Evolutionary conservation across 78 protist species (phyloP).

Genomic region (Dictyostelium firmibasis): DNA sequence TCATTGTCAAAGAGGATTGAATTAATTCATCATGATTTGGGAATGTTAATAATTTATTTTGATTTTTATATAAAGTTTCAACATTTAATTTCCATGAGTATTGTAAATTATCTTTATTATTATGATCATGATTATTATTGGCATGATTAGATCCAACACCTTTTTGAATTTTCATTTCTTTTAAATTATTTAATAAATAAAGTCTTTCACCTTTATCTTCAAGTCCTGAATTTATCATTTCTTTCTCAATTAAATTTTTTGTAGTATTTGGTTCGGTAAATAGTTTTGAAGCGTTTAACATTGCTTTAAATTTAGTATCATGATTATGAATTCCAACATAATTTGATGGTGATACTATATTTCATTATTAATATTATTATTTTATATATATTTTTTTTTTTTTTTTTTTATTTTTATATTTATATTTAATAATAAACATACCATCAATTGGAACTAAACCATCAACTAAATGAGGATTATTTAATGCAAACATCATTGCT

Average conservation of each 20-base stretch:
- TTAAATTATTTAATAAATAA: constrained; percentile 47
- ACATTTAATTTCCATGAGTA: constrained; percentile 38
- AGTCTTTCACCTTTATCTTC: constrained; percentile 51
- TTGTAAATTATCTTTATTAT: not conserved
- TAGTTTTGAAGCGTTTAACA: constrained; percentile 23
- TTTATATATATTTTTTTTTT: not conserved
- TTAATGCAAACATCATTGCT: not conserved
- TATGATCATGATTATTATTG: not conserved
- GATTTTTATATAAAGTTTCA: constrained; percentile 36
- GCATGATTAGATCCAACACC: not conserved
- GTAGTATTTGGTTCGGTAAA: not conserved
- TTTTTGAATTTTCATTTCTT: not conserved
- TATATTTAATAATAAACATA: not conserved
- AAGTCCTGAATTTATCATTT: not conserved
- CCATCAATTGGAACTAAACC: constrained; percentile 59
- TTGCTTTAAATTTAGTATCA: constrained; percentile 36
- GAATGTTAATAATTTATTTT: constrained; percentile 26
- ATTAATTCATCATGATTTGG: not conserved
- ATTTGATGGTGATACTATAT: constrained; percentile 27
- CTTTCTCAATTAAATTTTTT: not conserved
- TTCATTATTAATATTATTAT: not conserved
- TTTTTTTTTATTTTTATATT: not conserved
- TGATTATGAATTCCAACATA: constrained; percentile 66
- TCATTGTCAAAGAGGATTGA: not conserved
- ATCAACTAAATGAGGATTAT: constrained; percentile 14